Evolutionary conservation across 225 moss, liverwort and hornwort species (phyloP).

Genomic region (Polytrichum formosum): DNA sequence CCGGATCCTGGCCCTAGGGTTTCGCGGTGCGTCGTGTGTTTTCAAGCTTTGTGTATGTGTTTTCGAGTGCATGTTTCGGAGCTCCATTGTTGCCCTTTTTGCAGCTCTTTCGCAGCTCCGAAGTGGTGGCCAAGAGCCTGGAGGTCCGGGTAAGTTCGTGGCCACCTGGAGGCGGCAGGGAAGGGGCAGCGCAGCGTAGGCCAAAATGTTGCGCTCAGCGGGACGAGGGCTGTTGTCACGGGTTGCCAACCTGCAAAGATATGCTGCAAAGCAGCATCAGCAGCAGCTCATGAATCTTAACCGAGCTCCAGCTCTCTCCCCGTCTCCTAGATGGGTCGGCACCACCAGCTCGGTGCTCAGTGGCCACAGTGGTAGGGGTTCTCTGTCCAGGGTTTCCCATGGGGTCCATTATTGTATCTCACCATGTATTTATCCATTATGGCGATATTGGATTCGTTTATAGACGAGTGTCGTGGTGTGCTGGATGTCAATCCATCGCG

Average conservation of each 20-base stretch:
- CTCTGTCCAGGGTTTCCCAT: too few relatives aligned
- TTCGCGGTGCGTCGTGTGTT: too few relatives aligned
- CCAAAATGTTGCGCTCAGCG: constrained; percentile 10
- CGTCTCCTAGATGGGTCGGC: constrained; percentile 3
- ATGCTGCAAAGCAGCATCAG: background rate
- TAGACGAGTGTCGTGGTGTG: background rate
- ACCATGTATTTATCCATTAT: background rate
- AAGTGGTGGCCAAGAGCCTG: too few relatives aligned
- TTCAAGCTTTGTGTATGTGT: too few relatives aligned
- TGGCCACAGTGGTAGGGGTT: constrained; percentile 6
- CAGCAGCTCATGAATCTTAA: background rate
- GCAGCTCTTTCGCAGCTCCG: too few relatives aligned
- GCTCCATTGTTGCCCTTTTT: too few relatives aligned
- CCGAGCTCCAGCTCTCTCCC: too few relatives aligned
- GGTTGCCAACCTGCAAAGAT: constrained; percentile 1
- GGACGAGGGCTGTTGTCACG: constrained; percentile 9
- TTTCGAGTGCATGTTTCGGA: too few relatives aligned
- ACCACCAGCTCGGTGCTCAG: constrained; percentile 1
- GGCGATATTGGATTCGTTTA: background rate
- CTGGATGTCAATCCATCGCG: background rate
- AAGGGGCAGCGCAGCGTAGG: constrained; percentile 2
- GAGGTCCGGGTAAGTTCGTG: too few relatives aligned
- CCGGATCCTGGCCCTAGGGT: too few relatives aligned
- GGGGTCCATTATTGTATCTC: background rate
- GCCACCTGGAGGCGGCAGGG: background rate